Conservation (phyloP, 1,284 basidiomycete species). For the Naganishia sp. region DNA sequence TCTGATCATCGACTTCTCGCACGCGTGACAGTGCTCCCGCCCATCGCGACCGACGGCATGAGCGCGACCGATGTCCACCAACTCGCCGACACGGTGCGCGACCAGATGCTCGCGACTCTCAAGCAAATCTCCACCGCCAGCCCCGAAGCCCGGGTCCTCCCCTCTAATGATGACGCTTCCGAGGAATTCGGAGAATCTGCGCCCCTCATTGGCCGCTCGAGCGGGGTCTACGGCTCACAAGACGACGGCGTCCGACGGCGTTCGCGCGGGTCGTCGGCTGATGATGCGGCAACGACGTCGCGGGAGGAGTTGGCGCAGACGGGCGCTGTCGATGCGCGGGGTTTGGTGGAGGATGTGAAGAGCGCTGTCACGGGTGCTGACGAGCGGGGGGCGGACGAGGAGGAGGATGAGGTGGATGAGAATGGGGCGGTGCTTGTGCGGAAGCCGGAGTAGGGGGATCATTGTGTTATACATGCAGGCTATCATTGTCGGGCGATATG, state of each 20-base stretch:
- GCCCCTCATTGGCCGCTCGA: slow-evolving; percentile 17
- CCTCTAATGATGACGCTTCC: background rate
- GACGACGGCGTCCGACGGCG: slow-evolving; percentile 20
- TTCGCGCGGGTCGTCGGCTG: background rate
- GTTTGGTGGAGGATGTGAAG: slow-evolving; percentile 17
- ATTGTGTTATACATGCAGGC: background rate
- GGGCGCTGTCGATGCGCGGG: slow-evolving; percentile 36
- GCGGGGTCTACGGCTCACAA: slow-evolving; percentile 23
- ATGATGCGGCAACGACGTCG: background rate
- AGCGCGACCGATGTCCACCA: slow-evolving; percentile 54
- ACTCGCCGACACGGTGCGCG: slow-evolving; percentile 54
- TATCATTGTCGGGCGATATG: background rate
- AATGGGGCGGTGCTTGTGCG: slow-evolving; percentile 35
- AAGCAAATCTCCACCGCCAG: slow-evolving; percentile 44
- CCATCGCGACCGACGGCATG: slow-evolving; percentile 56
- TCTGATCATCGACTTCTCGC: background rate
- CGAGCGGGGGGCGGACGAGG: slow-evolving; percentile 3
- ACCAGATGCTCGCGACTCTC: slow-evolving; percentile 54
- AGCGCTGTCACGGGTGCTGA: slow-evolving; percentile 17
- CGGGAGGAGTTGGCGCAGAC: slow-evolving; percentile 32
- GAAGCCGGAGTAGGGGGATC: slow-evolving; percentile 20
- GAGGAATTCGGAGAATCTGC: background rate
- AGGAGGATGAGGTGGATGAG: slow-evolving; percentile 35
- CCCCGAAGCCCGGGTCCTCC: background rate
- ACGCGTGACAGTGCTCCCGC: slow-evolving; percentile 54